Base-by-base conservation (phyloP, 1,139 yeast genomes). In the Saccharomyces hybrid region DNA sequence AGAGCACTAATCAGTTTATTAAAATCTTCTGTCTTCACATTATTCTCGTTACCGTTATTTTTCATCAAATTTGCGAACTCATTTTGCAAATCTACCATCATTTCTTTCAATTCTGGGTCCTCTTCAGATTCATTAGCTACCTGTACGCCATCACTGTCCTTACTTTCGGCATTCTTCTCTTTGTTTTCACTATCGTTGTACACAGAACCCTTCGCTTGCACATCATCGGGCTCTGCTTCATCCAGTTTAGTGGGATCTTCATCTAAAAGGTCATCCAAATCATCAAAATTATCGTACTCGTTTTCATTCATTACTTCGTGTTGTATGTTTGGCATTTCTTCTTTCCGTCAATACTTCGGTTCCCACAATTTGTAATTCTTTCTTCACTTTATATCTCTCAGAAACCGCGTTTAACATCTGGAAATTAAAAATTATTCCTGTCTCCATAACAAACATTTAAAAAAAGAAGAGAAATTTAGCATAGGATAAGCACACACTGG, bases 221-320 rank as follows among this genome's bases (percentile, higher is more conserved):
- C 8, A n/a, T 44, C 47, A 47, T 44, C 54, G 4, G 47, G 26
- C 8, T 50, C 54, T 16, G 50, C 54, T n/a, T 49, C 58, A 46
- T 81, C 61, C 26, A 63, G 50, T 49, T 86, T 90, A 56, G 86
- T 88, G 48, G 89, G 91, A 69, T 85, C 85, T 56, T 86, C 90
- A 63, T 85, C 90, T 52, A 86, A 73, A 57, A 84, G 76, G 62
- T 84, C 91, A 61, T 86, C 95, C 61, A 86, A 75, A 61, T 86
- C 95, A 64, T 86, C 90, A 57, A 83, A 75, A 54, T 83, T 87
- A 55, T 83, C 88, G 20, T 77, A 58, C 20, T 60, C 63, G n/a
- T 59, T 57, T 1, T 66, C 57, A 52, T 57, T 51, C 55, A 57
- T 38, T 38, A 16, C 44, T 38, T 16, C 9, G 9, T 16, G n/a